A percentile compares a stretch with the other conserved stretches of the same genome.
Evolutionary conservation across 1,284 basidiomycete species (phyloP).

Genomic region (Afroboletus lepidellus): DNA sequence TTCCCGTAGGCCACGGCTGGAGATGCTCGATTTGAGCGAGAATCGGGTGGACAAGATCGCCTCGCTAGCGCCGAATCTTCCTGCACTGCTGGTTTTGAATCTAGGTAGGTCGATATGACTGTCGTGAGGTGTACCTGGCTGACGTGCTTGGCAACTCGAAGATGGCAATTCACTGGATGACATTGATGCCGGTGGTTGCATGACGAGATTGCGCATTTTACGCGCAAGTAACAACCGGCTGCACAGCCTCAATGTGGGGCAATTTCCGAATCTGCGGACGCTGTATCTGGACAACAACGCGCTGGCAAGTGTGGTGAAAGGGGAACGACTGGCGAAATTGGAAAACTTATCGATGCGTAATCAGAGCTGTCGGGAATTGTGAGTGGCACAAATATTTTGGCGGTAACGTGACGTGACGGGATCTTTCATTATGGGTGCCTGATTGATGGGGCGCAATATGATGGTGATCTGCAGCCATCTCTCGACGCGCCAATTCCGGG

Average conservation of each 20-base stretch:
- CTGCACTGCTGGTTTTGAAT: conserved; percentile 70
- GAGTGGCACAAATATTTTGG: conserved; percentile 39
- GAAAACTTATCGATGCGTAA: conserved; percentile 92
- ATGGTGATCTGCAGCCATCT: conserved; percentile 48
- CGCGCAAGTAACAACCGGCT: conserved; percentile 85
- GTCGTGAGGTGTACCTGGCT: conserved; percentile 16
- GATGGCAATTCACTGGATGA: conserved; percentile 70
- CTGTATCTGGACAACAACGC: conserved; percentile 91
- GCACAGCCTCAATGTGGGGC: conserved; percentile 62
- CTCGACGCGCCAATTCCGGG: conserved; percentile 74
- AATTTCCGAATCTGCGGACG: conserved; percentile 77
- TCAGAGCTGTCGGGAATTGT: conserved; percentile 76
- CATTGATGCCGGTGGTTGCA: conserved; percentile 49
- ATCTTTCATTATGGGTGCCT: conserved; percentile 39
- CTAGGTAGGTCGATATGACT: conserved; percentile 58
- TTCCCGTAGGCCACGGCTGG: conserved; percentile 67
- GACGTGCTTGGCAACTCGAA: conserved; percentile 35
- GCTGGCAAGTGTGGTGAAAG: conserved; percentile 54
- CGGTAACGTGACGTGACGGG: conserved; percentile 34
- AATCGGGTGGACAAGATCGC: conserved; percentile 67
- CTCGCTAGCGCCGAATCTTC: conserved; percentile 58
- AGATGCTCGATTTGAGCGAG: conserved; percentile 79
- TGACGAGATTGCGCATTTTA: conserved; percentile 79
- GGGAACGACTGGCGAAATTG: conserved; percentile 62
- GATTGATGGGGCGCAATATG: conserved; percentile 34